These are phyloP conservation scores for Chaetomium sp. DNA, from an alignment of 2,329 filamentous ascomycete species.

Conservation along the genomic window DNA sequence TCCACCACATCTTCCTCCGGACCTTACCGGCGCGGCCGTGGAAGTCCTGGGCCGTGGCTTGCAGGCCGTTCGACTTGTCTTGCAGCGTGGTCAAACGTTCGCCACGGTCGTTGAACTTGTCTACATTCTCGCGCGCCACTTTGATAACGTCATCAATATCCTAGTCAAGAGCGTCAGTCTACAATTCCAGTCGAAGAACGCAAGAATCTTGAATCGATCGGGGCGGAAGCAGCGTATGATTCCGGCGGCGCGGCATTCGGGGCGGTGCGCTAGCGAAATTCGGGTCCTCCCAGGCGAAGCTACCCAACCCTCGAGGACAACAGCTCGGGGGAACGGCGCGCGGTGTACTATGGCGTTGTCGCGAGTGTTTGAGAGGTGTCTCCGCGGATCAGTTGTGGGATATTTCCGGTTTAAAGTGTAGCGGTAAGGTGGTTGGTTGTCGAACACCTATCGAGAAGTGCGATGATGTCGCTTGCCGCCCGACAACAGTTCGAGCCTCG, in stretches of 20 bases:
- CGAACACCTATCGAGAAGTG: not conserved
- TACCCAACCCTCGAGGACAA: not conserved
- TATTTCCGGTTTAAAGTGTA: not conserved
- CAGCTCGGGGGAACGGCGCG: not conserved
- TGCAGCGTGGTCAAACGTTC: conserved; percentile 84
- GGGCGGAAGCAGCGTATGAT: not conserved
- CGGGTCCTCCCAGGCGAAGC: not conserved
- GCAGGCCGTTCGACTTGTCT: conserved; percentile 77
- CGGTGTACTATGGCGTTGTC: not conserved
- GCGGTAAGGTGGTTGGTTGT: not conserved
- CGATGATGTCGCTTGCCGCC: not conserved
- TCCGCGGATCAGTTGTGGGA: not conserved
- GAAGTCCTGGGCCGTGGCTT: conserved; percentile 95
- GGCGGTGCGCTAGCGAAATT: not conserved
- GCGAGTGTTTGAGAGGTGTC: not conserved
- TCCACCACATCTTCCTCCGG: conserved; percentile 99
- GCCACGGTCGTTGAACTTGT: conserved; percentile 92
- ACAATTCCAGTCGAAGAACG: not conserved
- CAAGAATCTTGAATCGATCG: not conserved
- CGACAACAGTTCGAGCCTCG: not conserved
- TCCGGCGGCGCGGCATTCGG: not conserved
- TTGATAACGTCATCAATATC: conserved; percentile 97
- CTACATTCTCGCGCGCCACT: conserved; percentile 97
- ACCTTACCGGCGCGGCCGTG: conserved; percentile 94
- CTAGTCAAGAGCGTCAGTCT: conserved; percentile 50